Conservation (phyloP, 345 rosid species). For the Eucalyptus fibrosa region DNA sequence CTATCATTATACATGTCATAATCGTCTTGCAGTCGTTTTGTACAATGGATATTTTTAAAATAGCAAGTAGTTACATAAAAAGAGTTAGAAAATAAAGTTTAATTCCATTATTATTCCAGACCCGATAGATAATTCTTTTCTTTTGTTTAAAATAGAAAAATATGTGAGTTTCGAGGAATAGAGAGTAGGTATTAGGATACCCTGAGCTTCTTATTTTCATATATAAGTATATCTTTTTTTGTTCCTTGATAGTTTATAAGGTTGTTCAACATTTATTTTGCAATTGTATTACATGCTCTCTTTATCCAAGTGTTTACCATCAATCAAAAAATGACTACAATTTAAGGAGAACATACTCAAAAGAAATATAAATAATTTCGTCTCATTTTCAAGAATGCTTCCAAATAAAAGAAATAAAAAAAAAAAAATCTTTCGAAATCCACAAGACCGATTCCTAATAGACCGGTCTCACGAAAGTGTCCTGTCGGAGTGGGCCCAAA, state of each 20-base stretch:
- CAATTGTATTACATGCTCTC: not conserved
- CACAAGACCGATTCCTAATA: too few relatives aligned
- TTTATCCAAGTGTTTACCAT: not conserved
- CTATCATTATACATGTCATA: not conserved
- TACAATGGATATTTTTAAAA: not conserved
- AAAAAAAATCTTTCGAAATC: too few relatives aligned
- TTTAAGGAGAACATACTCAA: too few relatives aligned
- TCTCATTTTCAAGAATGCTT: too few relatives aligned
- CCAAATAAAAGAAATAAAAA: too few relatives aligned
- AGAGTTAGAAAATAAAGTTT: too few relatives aligned
- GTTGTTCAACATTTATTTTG: not conserved
- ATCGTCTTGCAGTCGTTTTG: not conserved
- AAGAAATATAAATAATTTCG: too few relatives aligned
- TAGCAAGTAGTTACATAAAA: not conserved
- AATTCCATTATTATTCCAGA: accelerated
- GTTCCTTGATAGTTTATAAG: not conserved
- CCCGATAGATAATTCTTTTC: too few relatives aligned
- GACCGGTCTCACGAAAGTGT: too few relatives aligned
- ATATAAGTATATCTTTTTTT: too few relatives aligned
- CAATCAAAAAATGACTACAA: not conserved
- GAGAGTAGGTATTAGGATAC: not conserved
- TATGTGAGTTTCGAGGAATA: not conserved
- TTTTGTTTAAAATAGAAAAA: not conserved
- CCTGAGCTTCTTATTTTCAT: accelerated
- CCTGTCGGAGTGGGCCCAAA: too few relatives aligned